These are phyloP conservation scores for Ogataea minuta DNA, from an alignment of 805 yeast genomes.

Conservation along the genomic window DNA sequence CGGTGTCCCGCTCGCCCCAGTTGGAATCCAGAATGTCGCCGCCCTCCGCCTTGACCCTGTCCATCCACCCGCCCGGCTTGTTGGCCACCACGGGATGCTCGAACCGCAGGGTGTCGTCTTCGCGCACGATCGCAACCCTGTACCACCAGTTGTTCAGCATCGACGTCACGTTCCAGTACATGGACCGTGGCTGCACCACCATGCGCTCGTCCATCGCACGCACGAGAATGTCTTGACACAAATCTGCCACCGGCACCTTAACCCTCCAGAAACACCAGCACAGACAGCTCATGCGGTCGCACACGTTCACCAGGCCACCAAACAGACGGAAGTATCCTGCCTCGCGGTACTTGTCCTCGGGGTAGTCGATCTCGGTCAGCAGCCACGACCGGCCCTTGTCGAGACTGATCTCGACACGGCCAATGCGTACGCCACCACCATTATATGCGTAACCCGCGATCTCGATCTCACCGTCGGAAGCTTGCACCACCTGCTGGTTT, in stretches of 20 bases:
- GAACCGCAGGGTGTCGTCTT: constrained; percentile 18
- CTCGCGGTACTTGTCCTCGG: constrained; percentile 33
- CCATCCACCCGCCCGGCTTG: constrained; percentile 38
- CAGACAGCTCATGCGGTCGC: constrained; percentile 32
- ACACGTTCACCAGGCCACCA: constrained; percentile 36
- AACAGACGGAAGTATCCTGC: constrained; percentile 32
- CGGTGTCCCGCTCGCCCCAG: constrained; percentile 34
- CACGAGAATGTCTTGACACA: constrained; percentile 32
- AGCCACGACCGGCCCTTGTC: constrained; percentile 35
- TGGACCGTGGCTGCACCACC: constrained; percentile 36
- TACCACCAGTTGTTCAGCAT: constrained; percentile 40
- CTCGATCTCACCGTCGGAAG: constrained; percentile 20
- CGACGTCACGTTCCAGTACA: constrained; percentile 39
- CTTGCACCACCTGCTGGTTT: constrained; percentile 25
- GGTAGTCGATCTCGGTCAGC: constrained; percentile 32
- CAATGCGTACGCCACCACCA: constrained; percentile 37
- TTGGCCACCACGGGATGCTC: constrained; percentile 31
- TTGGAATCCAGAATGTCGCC: constrained; percentile 31
- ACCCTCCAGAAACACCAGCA: constrained; percentile 39
- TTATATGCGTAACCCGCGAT: constrained; percentile 36
- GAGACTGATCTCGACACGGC: constrained; percentile 34
- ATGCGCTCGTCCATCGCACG: constrained; percentile 38
- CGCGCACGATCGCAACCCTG: constrained; percentile 29
- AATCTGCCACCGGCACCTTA: constrained; percentile 21
- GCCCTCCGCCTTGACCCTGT: constrained; percentile 33